Evolutionary conservation across 2,329 filamentous ascomycete species (phyloP).

Genomic region (Xylariales sp.): DNA sequence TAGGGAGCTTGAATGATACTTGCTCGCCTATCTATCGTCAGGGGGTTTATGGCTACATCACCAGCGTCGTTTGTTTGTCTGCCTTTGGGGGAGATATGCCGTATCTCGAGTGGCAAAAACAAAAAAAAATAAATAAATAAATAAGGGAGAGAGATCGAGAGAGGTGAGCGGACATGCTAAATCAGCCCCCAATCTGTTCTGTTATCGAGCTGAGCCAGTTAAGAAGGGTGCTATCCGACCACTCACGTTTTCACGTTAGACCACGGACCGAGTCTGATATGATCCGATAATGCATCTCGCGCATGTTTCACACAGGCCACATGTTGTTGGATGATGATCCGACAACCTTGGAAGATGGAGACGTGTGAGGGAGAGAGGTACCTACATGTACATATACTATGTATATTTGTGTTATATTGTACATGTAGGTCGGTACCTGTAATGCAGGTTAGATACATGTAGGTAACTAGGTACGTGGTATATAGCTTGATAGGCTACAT

Average conservation of each 20-base stretch:
- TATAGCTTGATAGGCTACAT: background rate
- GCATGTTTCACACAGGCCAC: slow-evolving; percentile 25
- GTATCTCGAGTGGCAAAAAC: slow-evolving; percentile 21
- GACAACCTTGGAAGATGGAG: slow-evolving; percentile 14
- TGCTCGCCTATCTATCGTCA: slow-evolving; percentile 27
- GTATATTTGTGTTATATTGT: too few species aligned
- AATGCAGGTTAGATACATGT: background rate
- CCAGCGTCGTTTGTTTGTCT: background rate
- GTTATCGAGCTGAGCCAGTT: slow-evolving; percentile 19
- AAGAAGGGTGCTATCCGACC: slow-evolving; percentile 22
- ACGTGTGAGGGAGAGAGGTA: background rate
- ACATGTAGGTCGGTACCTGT: too few species aligned
- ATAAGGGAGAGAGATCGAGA: too few species aligned
- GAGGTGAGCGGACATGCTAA: slow-evolving; percentile 17
- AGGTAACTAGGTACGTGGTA: background rate
- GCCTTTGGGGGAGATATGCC: slow-evolving; percentile 1
- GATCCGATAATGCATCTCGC: slow-evolving; percentile 26
- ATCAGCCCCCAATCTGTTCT: slow-evolving; percentile 35
- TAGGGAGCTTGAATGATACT: background rate
- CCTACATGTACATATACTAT: too few species aligned
- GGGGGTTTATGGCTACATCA: background rate
- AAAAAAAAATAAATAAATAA: background rate
- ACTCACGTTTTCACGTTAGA: slow-evolving; percentile 23
- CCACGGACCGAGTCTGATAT: slow-evolving; percentile 26
- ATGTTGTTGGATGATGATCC: slow-evolving; percentile 20